These are phyloP conservation scores for Puccinellia tenuiflora DNA, from an alignment of 176 grass and related monocot genomes.

Conservation along the genomic window DNA sequence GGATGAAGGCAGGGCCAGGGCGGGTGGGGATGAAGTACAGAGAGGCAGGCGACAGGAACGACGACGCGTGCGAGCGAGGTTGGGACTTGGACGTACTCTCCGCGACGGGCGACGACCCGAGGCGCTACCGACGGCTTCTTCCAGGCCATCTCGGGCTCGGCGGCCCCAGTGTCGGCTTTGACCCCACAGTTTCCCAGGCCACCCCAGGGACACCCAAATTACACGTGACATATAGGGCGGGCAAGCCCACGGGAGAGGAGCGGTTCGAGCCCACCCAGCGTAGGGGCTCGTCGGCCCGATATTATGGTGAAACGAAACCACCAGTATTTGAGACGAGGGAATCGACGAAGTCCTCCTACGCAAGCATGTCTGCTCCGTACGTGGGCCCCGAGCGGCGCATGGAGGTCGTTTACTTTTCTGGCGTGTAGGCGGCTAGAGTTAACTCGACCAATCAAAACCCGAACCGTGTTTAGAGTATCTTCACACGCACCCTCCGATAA, in stretches of 20 bases:
- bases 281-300: no score
- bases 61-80: constrained; percentile 24
- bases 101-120: constrained; percentile 5
- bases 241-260: background rate
- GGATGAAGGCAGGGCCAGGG: no score
- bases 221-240: background rate
- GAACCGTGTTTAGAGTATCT: no score
- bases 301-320: no score
- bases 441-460: no score
- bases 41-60: background rate
- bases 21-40: background rate
- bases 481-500: no score
- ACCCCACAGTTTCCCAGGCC: constrained; percentile 23
- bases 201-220: background rate
- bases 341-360: no score
- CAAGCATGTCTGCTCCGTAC: no score
- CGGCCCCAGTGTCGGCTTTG: constrained; percentile 26
- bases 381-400: no score
- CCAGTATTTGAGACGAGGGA: no score
- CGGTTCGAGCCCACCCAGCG: constrained; percentile 16
- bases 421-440: no score
- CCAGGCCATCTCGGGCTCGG: constrained; percentile 36
- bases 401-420: no score
- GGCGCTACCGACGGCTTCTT: constrained; percentile 12
- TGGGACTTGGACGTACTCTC: constrained; percentile 21